A percentile compares a stretch with the other conserved stretches of the same genome.
Conservation (phyloP, 2,329 filamentous ascomycete species). For the Phaeosphaeria sp. region DNA sequence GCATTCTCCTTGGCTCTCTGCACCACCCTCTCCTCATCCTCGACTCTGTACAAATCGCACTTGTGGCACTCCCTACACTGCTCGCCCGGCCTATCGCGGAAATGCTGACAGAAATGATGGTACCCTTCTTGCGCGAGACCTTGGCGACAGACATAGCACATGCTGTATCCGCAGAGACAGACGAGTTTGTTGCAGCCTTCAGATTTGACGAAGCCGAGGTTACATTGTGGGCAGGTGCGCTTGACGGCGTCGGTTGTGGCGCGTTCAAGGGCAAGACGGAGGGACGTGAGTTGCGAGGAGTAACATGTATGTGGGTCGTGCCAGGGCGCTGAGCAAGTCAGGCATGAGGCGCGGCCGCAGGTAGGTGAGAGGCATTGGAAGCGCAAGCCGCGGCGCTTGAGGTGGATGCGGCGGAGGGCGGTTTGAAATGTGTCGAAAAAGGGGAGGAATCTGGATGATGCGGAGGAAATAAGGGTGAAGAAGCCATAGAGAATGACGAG, state of each 20-base stretch:
- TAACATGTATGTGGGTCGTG: conserved; percentile 88
- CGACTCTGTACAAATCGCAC: conserved; percentile 58
- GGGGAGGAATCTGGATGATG: conserved; percentile 18
- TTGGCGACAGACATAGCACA: conserved; percentile 93
- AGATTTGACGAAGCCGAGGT: conserved; percentile 89
- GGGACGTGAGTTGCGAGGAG: conserved; percentile 73
- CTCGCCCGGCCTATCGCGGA: conserved; percentile 78
- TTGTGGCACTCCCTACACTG: conserved; percentile 77
- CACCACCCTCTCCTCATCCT: conserved; percentile 55
- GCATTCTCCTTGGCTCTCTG: conserved; percentile 50
- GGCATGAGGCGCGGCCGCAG: conserved; percentile 77
- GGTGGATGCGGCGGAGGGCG: conserved; percentile 71
- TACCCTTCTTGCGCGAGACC: conserved; percentile 75
- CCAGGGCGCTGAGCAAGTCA: conserved; percentile 83
- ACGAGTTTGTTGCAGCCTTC: conserved; percentile 97
- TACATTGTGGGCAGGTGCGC: conserved; percentile 90
- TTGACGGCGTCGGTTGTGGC: conserved; percentile 95
- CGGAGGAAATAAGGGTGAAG: conserved; percentile 24
- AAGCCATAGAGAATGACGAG: conserved; percentile 49
- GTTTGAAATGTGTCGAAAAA: conserved; percentile 57
- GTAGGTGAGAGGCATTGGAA: conserved; percentile 76
- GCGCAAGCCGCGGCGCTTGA: conserved; percentile 73
- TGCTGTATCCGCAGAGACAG: conserved; percentile 93
- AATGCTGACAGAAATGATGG: conserved; percentile 94
- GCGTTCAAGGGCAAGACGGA: conserved; percentile 88